phyloP scores from a whole-genome alignment of 2,329 filamentous ascomycete genomes.

The Aspergillus pseudotamarii region DNA sequence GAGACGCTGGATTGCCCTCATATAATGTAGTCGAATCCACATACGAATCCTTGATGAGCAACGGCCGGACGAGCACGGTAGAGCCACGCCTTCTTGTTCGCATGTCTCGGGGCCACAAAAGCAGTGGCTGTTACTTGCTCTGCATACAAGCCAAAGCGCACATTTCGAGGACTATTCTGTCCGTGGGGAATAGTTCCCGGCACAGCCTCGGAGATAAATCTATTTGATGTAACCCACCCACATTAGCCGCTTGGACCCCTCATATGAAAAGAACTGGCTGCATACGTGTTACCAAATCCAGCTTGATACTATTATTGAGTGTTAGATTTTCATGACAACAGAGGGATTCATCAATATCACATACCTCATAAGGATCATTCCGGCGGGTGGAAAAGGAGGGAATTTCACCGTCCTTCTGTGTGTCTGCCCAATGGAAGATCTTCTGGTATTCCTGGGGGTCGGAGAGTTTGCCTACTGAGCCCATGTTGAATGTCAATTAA shows the following conservation, averaged over 20 bases:
- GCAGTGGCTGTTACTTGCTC: conserved; percentile 60
- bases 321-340: not conserved
- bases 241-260: conserved; percentile 32
- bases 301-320: conserved; percentile 53
- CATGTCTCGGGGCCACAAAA: conserved; percentile 59
- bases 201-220: conserved; percentile 42
- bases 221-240: conserved; percentile 17
- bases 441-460: conserved; percentile 51
- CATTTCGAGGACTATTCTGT: conserved; percentile 42
- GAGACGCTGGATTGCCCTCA: not conserved
- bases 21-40: conserved; percentile 8
- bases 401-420: conserved; percentile 59
- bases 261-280: conserved; percentile 18
- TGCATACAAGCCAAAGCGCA: conserved; percentile 40
- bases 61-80: conserved; percentile 60
- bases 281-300: conserved; percentile 57
- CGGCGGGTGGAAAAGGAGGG: conserved; percentile 57
- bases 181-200: conserved; percentile 42
- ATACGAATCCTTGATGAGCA: conserved; percentile 56
- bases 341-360: conserved; percentile 6
- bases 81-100: conserved; percentile 63
- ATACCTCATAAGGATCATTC: conserved; percentile 58
- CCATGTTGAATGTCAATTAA: conserved; percentile 22
- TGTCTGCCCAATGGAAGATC: conserved; percentile 62
- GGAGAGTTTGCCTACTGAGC: conserved; percentile 27